These are phyloP conservation scores for Calocybe gambosa DNA, from an alignment of 1,284 basidiomycete species.

Conservation along the genomic window DNA sequence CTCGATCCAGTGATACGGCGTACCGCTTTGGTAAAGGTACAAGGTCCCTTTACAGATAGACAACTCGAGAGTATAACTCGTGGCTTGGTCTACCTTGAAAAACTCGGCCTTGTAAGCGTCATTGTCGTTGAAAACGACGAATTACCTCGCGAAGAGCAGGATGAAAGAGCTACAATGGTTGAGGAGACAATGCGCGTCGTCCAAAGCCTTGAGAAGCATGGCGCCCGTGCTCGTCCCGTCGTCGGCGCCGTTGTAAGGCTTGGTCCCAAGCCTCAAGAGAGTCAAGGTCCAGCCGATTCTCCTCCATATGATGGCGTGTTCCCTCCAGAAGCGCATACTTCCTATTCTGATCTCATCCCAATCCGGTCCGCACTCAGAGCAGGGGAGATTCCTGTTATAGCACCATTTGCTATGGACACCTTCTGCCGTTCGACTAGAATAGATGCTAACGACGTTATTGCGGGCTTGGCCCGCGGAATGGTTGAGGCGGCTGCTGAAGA, in stretches of 20 bases:
- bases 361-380: constrained; percentile 85
- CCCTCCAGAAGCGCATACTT: constrained; percentile 68
- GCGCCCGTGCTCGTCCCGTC: constrained; percentile 83
- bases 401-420: constrained; percentile 92
- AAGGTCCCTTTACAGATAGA: constrained; percentile 93
- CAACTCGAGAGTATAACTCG: constrained; percentile 93
- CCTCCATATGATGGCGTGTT: constrained; percentile 30
- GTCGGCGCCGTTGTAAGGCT: constrained; percentile 82
- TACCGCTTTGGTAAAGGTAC: constrained; percentile 93
- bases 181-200: constrained; percentile 83
- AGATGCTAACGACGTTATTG: constrained; percentile 87
- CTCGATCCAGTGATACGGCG: constrained; percentile 78
- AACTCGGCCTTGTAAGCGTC: constrained; percentile 91
- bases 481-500: constrained; percentile 52
- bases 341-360: constrained; percentile 71
- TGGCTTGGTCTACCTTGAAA: constrained; percentile 93
- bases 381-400: constrained; percentile 93
- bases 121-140: constrained; percentile 92
- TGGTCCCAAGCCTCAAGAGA: constrained; percentile 64
- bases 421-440: constrained; percentile 84
- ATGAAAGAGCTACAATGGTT: constrained; percentile 54
- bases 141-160: constrained; percentile 59
- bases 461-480: constrained; percentile 87
- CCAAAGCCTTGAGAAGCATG: constrained; percentile 77
- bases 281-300: constrained; percentile 18